phyloP scores from a whole-genome alignment of 768 basidiomycete species.

The Phaffia australis region DNA sequence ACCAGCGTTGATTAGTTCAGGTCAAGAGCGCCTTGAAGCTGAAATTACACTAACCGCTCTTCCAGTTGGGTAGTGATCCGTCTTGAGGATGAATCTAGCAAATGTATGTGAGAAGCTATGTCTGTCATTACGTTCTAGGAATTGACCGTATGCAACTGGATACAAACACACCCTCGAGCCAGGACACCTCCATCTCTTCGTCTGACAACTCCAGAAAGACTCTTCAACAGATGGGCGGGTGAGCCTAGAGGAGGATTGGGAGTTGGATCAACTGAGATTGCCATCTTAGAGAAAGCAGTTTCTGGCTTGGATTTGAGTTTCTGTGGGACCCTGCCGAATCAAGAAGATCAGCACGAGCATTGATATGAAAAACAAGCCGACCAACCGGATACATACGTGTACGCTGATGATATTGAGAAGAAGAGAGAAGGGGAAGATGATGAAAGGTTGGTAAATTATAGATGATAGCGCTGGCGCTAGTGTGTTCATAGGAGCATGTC shows the following conservation, averaged over 20 bases:
- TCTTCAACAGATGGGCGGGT: slow-evolving; percentile 13
- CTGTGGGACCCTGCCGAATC: too few relatives aligned
- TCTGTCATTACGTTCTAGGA: neutral
- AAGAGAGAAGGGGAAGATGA: too few relatives aligned
- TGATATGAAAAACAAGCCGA: too few relatives aligned
- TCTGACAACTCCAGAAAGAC: slow-evolving; percentile 19
- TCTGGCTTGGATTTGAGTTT: too few relatives aligned
- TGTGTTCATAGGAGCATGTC: too few relatives aligned
- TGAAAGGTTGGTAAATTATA: too few relatives aligned
- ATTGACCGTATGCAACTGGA: neutral
- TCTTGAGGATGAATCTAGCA: slow-evolving; percentile 75
- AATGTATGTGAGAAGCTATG: neutral
- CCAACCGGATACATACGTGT: too few relatives aligned
- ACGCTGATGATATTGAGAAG: too few relatives aligned
- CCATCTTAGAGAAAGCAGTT: too few relatives aligned
- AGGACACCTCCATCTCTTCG: slow-evolving; percentile 21
- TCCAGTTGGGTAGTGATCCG: slow-evolving; percentile 36
- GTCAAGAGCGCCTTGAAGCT: neutral
- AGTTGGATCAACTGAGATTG: too few relatives aligned
- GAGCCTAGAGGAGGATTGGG: slow-evolving; percentile 6
- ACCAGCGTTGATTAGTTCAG: neutral
- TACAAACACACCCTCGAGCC: slow-evolving; percentile 4
- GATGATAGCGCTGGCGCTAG: too few relatives aligned
- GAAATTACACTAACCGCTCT: slow-evolving; percentile 25
- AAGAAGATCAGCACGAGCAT: too few relatives aligned